Evolutionary conservation across 2,329 filamentous ascomycete genomes (phyloP).

Genomic region (Magnaporthales sp.): DNA sequence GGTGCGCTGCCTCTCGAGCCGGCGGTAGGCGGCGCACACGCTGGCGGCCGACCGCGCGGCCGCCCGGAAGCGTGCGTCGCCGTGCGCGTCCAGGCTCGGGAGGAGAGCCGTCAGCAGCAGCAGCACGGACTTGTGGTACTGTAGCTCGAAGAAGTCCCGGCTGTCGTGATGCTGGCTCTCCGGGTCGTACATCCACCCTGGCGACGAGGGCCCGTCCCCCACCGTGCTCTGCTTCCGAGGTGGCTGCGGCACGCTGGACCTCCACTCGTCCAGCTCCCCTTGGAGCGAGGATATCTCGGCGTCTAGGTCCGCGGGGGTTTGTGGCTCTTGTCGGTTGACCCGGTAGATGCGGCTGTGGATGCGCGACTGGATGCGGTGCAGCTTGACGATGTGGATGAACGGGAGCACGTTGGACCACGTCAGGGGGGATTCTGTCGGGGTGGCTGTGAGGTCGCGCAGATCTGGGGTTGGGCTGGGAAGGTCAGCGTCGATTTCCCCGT

Average conservation of each 20-base stretch:
- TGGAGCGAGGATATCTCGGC: constrained; percentile 12
- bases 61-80: constrained; percentile 14
- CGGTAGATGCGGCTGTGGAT: constrained; percentile 14
- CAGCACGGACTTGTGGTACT: constrained; percentile 18
- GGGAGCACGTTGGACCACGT: constrained; percentile 17
- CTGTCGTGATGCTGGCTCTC: constrained; percentile 17
- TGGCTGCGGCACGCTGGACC: constrained; percentile 11
- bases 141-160: constrained; percentile 17
- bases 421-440: not conserved
- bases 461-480: constrained; percentile 17
- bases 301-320: constrained; percentile 7
- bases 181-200: constrained; percentile 20
- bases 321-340: constrained; percentile 12
- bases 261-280: constrained; percentile 15
- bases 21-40: constrained; percentile 20
- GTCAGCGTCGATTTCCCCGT: constrained; percentile 23
- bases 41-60: constrained; percentile 13
- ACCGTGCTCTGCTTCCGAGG: constrained; percentile 10
- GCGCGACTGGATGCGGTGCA: constrained; percentile 14
- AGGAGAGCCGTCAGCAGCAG: constrained; percentile 16
- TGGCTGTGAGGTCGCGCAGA: constrained; percentile 12
- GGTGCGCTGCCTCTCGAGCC: constrained; percentile 19
- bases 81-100: constrained; percentile 12
- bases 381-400: constrained; percentile 19
- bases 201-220: not conserved